A percentile compares a stretch with the other conserved stretches of the same genome.
phyloP scores from a whole-genome alignment of 2,329 filamentous ascomycete genomes.

The Purpureocillium lavendulum region DNA sequence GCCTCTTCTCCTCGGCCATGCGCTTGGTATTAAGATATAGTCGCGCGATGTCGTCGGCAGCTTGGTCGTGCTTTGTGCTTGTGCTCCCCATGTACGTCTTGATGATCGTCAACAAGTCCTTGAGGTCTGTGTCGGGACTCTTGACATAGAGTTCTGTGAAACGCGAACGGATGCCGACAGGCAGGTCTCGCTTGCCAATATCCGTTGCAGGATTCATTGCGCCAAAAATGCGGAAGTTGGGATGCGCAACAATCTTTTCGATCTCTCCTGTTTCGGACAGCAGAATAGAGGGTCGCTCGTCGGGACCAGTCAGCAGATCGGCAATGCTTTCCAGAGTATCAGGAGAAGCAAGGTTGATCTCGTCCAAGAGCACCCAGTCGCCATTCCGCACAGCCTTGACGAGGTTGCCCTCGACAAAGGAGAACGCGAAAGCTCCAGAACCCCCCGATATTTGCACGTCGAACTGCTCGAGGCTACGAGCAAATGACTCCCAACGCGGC shows the following conservation, averaged over 20 bases:
- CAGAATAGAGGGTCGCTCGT: constrained; percentile 70
- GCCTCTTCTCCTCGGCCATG: constrained; percentile 68
- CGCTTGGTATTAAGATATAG: constrained; percentile 84
- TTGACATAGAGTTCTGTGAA: constrained; percentile 96
- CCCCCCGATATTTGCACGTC: constrained; percentile 70
- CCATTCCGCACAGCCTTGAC: constrained; percentile 93
- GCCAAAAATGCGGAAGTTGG: constrained; percentile 90
- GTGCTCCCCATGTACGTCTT: constrained; percentile 74
- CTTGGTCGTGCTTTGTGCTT: constrained; percentile 62
- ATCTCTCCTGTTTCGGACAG: constrained; percentile 91
- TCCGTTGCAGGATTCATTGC: constrained; percentile 99
- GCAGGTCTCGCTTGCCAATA: constrained; percentile 89
- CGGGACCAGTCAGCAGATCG: constrained; percentile 70
- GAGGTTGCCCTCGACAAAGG: constrained; percentile 92
- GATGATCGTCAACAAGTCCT: constrained; percentile 82
- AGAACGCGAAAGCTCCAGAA: constrained; percentile 77
- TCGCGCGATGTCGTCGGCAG: constrained; percentile 71
- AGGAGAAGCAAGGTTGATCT: constrained; percentile 92
- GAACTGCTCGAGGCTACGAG: constrained; percentile 65
- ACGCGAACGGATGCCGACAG: constrained; percentile 76
- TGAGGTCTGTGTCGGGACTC: constrained; percentile 77
- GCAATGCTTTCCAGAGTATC: constrained; percentile 93
- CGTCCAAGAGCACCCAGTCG: constrained; percentile 93
- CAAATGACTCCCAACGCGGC: constrained; percentile 74
- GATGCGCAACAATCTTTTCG: constrained; percentile 80